Conservation (phyloP, 805 yeast genomes). For the Candida alai region DNA sequence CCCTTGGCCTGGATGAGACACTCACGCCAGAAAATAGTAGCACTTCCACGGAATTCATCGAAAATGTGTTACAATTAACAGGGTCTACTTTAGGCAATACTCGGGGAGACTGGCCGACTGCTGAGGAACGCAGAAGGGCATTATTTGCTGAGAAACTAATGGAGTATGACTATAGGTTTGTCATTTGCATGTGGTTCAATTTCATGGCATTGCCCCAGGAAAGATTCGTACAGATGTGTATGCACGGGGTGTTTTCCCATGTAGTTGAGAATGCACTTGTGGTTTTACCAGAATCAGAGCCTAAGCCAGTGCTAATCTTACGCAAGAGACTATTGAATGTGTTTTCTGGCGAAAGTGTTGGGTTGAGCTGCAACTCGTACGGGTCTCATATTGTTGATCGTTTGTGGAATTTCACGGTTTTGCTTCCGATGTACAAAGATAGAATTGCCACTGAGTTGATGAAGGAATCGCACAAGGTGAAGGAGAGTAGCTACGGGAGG, state of each 20-base stretch:
- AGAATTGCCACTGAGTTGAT: conserved; percentile 69
- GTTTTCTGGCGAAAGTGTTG: conserved; percentile 50
- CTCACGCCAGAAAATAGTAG: conserved; percentile 11
- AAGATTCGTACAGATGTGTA: conserved; percentile 67
- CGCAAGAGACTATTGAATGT: conserved; percentile 70
- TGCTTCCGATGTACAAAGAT: conserved; percentile 81
- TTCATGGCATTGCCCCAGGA: conserved; percentile 58
- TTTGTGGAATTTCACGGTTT: conserved; percentile 74
- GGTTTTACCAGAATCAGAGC: conserved; percentile 41
- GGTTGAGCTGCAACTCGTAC: conserved; percentile 75
- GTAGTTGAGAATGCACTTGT: conserved; percentile 64
- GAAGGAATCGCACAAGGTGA: conserved; percentile 60
- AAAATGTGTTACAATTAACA: conserved; percentile 60
- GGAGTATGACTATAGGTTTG: conserved; percentile 59
- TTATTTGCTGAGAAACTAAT: conserved; percentile 70
- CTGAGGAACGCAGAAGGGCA: conserved; percentile 80
- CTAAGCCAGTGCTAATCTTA: conserved; percentile 44
- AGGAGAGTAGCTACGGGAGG: conserved; percentile 83
- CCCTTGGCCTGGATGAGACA: too few species aligned
- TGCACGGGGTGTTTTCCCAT: conserved; percentile 88
- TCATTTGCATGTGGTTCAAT: conserved; percentile 55
- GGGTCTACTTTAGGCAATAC: conserved; percentile 78
- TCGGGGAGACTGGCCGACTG: conserved; percentile 87
- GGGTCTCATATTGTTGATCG: conserved; percentile 90
- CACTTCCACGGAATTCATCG: conserved; percentile 51